Percentiles rank a stretch among this genome's conserved stretches.
Evolutionary conservation across 2,329 filamentous ascomycete genomes (phyloP).

Genomic region (Xylaria digitata): DNA sequence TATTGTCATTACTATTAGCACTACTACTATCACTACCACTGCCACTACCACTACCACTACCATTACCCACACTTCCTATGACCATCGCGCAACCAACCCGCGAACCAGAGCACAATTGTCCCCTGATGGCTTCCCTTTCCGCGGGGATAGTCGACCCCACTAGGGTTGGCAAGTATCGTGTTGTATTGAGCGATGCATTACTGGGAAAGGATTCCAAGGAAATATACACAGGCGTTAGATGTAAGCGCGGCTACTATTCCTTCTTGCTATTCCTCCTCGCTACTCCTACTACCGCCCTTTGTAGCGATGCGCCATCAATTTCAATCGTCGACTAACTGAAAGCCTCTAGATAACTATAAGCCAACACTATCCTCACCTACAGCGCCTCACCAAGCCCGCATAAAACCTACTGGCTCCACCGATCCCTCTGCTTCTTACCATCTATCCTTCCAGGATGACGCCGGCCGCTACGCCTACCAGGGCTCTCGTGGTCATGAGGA

Average conservation of each 20-base stretch:
- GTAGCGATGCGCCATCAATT: background rate
- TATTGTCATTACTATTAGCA: too few species aligned
- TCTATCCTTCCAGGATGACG: constrained; percentile 65
- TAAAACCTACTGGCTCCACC: constrained; percentile 62
- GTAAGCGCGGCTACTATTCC: constrained; percentile 54
- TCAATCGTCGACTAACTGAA: constrained; percentile 24
- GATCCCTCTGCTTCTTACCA: constrained; percentile 61
- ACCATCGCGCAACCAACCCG: background rate
- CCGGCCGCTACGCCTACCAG: constrained; percentile 69
- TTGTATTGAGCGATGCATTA: constrained; percentile 71
- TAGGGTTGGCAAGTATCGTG: constrained; percentile 70
- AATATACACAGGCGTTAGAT: constrained; percentile 69
- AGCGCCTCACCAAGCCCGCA: constrained; percentile 60
- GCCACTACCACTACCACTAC: background rate
- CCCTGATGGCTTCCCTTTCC: constrained; percentile 46
- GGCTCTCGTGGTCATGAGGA: constrained; percentile 68
- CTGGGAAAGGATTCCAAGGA: constrained; percentile 67
- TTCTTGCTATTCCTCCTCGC: background rate
- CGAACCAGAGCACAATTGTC: constrained; percentile 6
- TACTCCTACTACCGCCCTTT: background rate
- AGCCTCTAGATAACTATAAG: constrained; percentile 69
- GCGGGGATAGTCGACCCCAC: constrained; percentile 65
- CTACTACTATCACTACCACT: background rate
- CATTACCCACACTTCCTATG: background rate
- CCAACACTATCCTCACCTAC: constrained; percentile 63